Conservation (phyloP, 1,284 basidiomycete species). For the Sanghuangporus baumii region DNA sequence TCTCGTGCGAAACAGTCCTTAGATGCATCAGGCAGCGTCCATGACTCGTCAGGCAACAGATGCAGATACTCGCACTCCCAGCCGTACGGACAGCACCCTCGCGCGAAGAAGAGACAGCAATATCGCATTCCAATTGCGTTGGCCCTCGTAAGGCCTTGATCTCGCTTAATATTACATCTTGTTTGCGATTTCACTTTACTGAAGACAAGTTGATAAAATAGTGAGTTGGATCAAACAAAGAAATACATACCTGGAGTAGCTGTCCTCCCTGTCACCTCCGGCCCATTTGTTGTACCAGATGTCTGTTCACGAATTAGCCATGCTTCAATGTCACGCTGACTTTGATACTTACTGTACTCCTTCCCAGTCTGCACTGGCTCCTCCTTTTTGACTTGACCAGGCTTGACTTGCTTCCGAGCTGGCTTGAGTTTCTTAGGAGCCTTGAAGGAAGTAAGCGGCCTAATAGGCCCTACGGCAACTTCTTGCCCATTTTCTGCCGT, state of each 20-base stretch:
- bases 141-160: constrained; percentile 90
- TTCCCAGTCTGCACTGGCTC: constrained; percentile 89
- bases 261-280: constrained; percentile 90
- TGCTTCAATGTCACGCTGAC: constrained; percentile 11
- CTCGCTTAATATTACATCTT: constrained; percentile 83
- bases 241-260: constrained; percentile 75
- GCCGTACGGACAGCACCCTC: constrained; percentile 96
- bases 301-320: constrained; percentile 44
- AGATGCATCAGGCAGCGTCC: constrained; percentile 80
- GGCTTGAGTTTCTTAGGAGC: constrained; percentile 59
- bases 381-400: constrained; percentile 84
- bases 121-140: constrained; percentile 90
- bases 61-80: constrained; percentile 97
- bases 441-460: constrained; percentile 12
- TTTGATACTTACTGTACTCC: constrained; percentile 74
- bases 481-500: background rate
- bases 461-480: background rate
- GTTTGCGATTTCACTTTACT: constrained; percentile 92
- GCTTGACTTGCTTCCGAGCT: constrained; percentile 84
- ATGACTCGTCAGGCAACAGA: constrained; percentile 68
- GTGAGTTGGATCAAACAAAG: background rate
- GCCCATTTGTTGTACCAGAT: constrained; percentile 99
- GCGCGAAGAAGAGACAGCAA: constrained; percentile 91
- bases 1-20: constrained; percentile 97
- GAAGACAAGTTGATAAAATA: constrained; percentile 7